A percentile compares a stretch with the other conserved stretches of the same genome.
Evolutionary conservation across 2,329 filamentous ascomycete species (phyloP).

Genomic region (Arthrobotrys entomopaga): DNA sequence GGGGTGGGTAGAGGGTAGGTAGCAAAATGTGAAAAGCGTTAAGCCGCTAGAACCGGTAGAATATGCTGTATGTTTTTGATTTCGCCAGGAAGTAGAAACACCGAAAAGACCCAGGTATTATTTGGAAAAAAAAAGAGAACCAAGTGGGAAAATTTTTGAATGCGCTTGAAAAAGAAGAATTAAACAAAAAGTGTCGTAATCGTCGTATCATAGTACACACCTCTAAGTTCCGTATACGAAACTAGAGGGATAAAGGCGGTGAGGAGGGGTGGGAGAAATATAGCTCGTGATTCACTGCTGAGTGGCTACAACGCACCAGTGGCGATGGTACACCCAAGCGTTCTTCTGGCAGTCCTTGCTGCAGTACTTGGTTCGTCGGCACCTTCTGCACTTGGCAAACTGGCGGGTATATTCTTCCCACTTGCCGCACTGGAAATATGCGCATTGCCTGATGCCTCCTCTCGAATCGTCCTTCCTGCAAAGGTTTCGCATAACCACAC

Average conservation of each 20-base stretch:
- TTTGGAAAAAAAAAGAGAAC: conserved; percentile 31
- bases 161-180: conserved; percentile 42
- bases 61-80: conserved; percentile 59
- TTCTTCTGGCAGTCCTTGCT: conserved; percentile 99
- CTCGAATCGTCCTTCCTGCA: conserved; percentile 96
- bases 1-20: conserved; percentile 7
- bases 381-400: conserved; percentile 96
- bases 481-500: conserved; percentile 97
- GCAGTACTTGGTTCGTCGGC: conserved; percentile 97
- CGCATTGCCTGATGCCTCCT: conserved; percentile 94
- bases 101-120: conserved; percentile 54
- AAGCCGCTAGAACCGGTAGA: conserved; percentile 51
- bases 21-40: conserved; percentile 8
- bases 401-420: conserved; percentile 98
- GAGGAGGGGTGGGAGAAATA: conserved; percentile 55
- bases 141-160: conserved; percentile 15
- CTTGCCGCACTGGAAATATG: conserved; percentile 97
- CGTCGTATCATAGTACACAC: conserved; percentile 50
- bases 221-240: conserved; percentile 9
- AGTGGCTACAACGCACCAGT: conserved; percentile 87
- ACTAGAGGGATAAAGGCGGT: too few species aligned
- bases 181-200: conserved; percentile 48
- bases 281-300: conserved; percentile 28
- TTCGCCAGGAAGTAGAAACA: conserved; percentile 55
- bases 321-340: conserved; percentile 96